Percentiles rank a stretch among this genome's conserved stretches.
These are phyloP conservation scores for Penicillium samsonianum DNA, from an alignment of 495 filamentous ascomycete genomes.

Conservation along the genomic window DNA sequence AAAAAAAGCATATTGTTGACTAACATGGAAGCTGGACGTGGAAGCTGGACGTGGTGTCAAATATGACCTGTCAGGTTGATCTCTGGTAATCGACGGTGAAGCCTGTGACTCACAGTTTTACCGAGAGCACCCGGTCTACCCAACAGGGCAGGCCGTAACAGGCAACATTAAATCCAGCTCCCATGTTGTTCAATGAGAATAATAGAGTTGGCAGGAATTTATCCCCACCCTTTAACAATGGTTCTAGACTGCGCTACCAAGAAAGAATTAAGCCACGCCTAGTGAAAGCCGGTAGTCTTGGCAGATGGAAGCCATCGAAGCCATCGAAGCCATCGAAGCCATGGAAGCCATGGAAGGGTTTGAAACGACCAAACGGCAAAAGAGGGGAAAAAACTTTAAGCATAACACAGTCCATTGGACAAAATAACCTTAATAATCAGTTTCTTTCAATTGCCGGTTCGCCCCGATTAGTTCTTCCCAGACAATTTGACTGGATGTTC, in stretches of 20 bases:
- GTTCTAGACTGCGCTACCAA: neutral
- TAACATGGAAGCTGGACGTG: neutral
- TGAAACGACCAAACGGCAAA: slow-evolving; percentile 3
- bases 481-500: neutral
- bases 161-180: neutral
- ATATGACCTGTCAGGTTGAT: neutral
- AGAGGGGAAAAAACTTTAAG: neutral
- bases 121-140: slow-evolving; percentile 1
- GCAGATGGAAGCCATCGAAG: neutral
- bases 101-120: slow-evolving; percentile 1
- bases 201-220: neutral
- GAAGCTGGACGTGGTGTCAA: neutral
- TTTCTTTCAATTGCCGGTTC: neutral
- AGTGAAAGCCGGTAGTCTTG: slow-evolving; percentile 2
- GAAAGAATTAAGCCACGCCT: neutral
- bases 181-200: neutral
- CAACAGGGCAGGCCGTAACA: neutral
- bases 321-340: too few relatives aligned
- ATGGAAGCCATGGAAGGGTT: too few relatives aligned
- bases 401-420: neutral
- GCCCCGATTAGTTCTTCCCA: slow-evolving; percentile 4
- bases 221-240: neutral
- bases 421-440: slow-evolving; percentile 1
- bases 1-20: neutral
- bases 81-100: neutral